These are phyloP conservation scores for Pyricularia sp. DNA, from an alignment of 2,329 filamentous ascomycete genomes.

Conservation along the genomic window DNA sequence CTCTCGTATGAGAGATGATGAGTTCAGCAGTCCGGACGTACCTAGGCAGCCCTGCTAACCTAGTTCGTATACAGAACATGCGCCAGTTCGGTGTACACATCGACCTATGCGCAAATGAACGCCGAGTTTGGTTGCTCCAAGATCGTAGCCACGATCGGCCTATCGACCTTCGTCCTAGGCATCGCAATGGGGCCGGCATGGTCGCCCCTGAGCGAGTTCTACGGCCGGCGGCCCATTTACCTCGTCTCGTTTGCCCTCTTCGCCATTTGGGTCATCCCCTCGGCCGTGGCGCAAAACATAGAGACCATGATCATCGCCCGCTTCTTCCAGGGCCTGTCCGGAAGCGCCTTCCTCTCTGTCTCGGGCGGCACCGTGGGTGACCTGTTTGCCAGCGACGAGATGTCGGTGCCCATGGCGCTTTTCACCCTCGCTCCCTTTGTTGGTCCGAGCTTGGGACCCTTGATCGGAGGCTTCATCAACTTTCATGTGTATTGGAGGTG, in stretches of 20 bases:
- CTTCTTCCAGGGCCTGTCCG: slow-evolving; percentile 68
- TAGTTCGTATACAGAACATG: slow-evolving; percentile 18
- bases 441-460: slow-evolving; percentile 48
- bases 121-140: slow-evolving; percentile 63
- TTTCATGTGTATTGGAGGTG: slow-evolving; percentile 66
- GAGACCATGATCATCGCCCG: slow-evolving; percentile 67
- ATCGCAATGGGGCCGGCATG: slow-evolving; percentile 55
- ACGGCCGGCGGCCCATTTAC: slow-evolving; percentile 75
- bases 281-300: slow-evolving; percentile 74
- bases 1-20: background rate
- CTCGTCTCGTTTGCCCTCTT: slow-evolving; percentile 65
- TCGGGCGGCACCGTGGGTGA: slow-evolving; percentile 82
- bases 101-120: slow-evolving; percentile 69
- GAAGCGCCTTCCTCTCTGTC: slow-evolving; percentile 61
- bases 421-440: slow-evolving; percentile 60
- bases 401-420: slow-evolving; percentile 76
- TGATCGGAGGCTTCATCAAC: slow-evolving; percentile 76
- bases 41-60: background rate
- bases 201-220: slow-evolving; percentile 64
- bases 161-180: slow-evolving; percentile 77
- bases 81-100: slow-evolving; percentile 81
- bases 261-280: slow-evolving; percentile 71
- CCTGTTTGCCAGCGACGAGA: slow-evolving; percentile 57
- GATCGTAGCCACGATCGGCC: slow-evolving; percentile 67
- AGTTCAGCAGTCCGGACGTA: background rate